Base-by-base conservation (phyloP, 495 filamentous ascomycete species). In the Friedmanniomyces simplex region DNA sequence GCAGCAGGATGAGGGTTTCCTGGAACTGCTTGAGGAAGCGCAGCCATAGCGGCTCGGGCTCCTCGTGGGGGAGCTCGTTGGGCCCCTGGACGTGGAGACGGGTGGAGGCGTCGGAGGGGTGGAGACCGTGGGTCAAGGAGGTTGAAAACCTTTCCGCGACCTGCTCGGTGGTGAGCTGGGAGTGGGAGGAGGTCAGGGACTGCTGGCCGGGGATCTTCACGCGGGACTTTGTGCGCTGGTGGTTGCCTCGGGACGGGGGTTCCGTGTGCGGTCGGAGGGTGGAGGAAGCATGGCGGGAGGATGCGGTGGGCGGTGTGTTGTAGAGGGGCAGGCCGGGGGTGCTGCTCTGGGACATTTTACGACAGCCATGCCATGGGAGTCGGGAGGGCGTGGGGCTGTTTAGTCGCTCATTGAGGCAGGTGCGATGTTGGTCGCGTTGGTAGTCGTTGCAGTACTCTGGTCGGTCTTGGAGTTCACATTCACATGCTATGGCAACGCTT, bases 11-110 rank as follows among this genome's bases (percentile, higher is more conserved):
- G 34, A 96, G 82, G 1, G 83, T 82, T 67, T 99, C 93, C 63
- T 89, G 85, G 72, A 99, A 99, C 67, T 99, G 93, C 71, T 94
- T 91, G 62, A 95, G 70, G 65, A 99, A 99, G 53, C 91, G 86
- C 28, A 96, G 71, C 87, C 93, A 97, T 51, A 96, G 71, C 16
- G 93, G 90, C 72, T 99, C 93, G 4, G 91, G 89, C 58, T 90
- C 85, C 54, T 95, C 88, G 63, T 91, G 88, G 6, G 91, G 89
- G 45, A 99, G 84, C 71, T 99, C 93, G 67, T 99, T 99, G 11
- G 87, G 82, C 24, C 93, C 93, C 77, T 93, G 79, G 54, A 83
- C 81, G 56, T 82, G 79, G 28, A 95, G 74, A 55, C 91, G 83
- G 26, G 86, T 74, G 59, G 87, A 78, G 14, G 89, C 91, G 70